A percentile compares a stretch with the other conserved stretches of the same genome.
Conservation (phyloP, 495 filamentous ascomycete species). For the Penicillium dipodomyicola region DNA sequence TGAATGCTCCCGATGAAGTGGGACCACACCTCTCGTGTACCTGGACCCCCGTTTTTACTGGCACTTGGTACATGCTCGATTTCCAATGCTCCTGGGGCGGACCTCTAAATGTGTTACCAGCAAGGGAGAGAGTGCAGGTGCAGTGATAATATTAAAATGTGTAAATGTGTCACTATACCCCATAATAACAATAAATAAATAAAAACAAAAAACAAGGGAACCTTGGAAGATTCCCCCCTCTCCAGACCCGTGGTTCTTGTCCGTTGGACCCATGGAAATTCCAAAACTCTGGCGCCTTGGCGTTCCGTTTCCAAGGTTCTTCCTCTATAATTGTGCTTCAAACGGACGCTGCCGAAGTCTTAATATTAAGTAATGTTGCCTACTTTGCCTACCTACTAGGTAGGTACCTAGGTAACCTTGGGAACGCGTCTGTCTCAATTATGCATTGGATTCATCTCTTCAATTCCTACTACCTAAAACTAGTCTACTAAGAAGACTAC, state of each 20-base stretch:
- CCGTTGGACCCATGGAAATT: neutral
- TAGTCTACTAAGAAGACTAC: too few species aligned
- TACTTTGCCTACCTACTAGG: too few species aligned
- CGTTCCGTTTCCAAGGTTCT: neutral
- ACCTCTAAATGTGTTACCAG: neutral
- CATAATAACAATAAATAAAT: too few species aligned
- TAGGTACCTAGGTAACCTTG: too few species aligned
- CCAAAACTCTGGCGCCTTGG: neutral
- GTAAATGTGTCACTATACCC: too few species aligned
- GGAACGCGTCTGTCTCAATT: neutral
- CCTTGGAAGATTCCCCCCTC: neutral
- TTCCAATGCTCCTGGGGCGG: neutral
- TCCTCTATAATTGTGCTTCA: neutral
- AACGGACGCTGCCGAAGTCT: neutral
- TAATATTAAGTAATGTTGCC: neutral
- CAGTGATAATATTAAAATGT: too few species aligned
- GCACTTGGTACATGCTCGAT: neutral
- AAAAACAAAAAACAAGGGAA: neutral
- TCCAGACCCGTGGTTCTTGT: neutral
- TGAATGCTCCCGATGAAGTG: neutral
- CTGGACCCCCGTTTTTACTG: conserved; percentile 1
- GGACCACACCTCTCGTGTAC: neutral
- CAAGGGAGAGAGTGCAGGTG: neutral
- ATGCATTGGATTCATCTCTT: neutral
- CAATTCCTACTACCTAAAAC: neutral